Base-by-base conservation (phyloP, 306 rosid genomes). In the Mimosa bimucronata region DNA sequence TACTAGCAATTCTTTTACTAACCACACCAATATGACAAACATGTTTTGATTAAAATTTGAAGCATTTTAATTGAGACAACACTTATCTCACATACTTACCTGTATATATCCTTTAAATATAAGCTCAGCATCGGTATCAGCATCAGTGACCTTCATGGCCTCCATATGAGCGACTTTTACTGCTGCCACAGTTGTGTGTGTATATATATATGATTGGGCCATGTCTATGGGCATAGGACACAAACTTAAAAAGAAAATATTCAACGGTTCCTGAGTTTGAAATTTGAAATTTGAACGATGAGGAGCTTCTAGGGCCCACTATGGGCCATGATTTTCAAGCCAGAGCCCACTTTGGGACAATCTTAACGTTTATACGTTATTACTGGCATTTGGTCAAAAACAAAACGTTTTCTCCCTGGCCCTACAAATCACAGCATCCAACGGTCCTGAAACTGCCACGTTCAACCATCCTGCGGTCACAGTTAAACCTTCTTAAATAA, bases 221-320 rank as follows among this genome's bases (percentile, higher is more conserved):
- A 58, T 25, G 34, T 1, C 3, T 25, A 26, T 62, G 68, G 68
- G 2, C 40, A 13, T 28, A 11, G 6, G 40, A 30, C 40, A 38
- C 68, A 29, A 29, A 29, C 11, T 0, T 11, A 28, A 13, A 3
- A 10, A 10, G 1, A 62, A 62, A 10, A 25, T 21, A 26, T 1
- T 18, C 10, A 69, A 80, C 78, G 83, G 73, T 44, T 73, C 34
- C 23, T 7, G 21, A 31, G 71, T 73, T 80, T 73, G 58, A 64
- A 80, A 48, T 80, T 80, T 73, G 74, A 80, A 80, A 48, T 80
- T 80, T 37, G 34, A 80, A 73, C 7, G 67, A 15, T 2, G 46
- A 80, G 83, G 83, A 80, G 83, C 74, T 55, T 80, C 19, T 15
- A 9, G 66, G 66, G 66, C 19, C 66, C 66, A 55, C 62, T 7